Evolutionary conservation across 164 flowering plant species (phyloP).

Genomic region (Piper longum): DNA sequence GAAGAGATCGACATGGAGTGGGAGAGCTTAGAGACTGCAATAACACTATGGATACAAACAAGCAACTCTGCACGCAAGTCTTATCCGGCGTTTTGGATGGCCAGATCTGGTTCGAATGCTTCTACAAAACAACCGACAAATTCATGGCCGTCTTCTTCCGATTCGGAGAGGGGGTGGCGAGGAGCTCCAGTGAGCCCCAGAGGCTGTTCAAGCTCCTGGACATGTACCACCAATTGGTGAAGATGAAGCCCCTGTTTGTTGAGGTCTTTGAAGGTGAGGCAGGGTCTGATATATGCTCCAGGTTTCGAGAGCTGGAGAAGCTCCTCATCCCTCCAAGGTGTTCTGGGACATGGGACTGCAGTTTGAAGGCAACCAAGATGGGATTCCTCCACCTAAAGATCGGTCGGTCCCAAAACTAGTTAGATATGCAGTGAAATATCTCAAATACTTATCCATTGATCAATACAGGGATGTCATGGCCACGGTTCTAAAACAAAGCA

Average conservation of each 20-base stretch:
- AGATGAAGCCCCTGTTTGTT: conserved; percentile 27
- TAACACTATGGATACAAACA: conserved; percentile 56
- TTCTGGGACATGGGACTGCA: conserved; percentile 64
- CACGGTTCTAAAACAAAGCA: conserved; percentile 42
- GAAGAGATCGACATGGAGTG: conserved; percentile 69
- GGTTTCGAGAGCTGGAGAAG: conserved; percentile 53
- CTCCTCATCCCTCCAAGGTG: conserved; percentile 44
- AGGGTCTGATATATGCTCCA: conserved; percentile 36
- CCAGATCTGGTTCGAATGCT: conserved; percentile 51
- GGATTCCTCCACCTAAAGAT: conserved; percentile 42
- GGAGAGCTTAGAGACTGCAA: conserved; percentile 50
- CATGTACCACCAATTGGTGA: conserved; percentile 53
- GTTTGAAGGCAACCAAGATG: conserved; percentile 56
- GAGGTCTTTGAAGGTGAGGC: conserved; percentile 51
- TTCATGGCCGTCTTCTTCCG: conserved; percentile 75
- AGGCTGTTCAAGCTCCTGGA: conserved; percentile 68
- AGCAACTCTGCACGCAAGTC: conserved; percentile 38
- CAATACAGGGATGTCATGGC: conserved; percentile 39
- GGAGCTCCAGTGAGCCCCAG: conserved; percentile 64
- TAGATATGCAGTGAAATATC: conserved; percentile 49
- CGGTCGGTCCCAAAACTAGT: conserved; percentile 57
- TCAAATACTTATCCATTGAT: conserved; percentile 41
- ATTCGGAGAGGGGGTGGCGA: conserved; percentile 60
- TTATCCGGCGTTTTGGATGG: conserved; percentile 39
- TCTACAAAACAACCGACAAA: conserved; percentile 54